These are phyloP conservation scores for Fusarium austroafricanum DNA, from an alignment of 2,329 filamentous ascomycete genomes.

Conservation along the genomic window DNA sequence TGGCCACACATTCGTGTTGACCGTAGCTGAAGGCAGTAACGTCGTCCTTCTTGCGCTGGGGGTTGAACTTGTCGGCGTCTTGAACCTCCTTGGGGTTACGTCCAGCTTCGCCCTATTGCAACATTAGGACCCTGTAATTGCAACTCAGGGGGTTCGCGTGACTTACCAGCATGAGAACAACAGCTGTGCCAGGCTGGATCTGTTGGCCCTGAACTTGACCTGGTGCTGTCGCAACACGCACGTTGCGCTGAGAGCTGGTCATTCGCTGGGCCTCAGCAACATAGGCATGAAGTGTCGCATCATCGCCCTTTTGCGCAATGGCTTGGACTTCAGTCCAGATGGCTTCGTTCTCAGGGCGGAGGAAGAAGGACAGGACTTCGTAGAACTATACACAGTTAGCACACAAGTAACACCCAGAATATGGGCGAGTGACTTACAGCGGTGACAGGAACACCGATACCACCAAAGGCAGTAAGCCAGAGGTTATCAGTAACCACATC, in stretches of 20 bases:
- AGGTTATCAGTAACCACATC: slow-evolving; percentile 53
- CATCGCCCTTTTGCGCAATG: slow-evolving; percentile 51
- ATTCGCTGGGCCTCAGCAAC: slow-evolving; percentile 56
- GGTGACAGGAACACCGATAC: slow-evolving; percentile 54
- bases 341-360: slow-evolving; percentile 53
- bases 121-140: slow-evolving; percentile 19
- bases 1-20: slow-evolving; percentile 59
- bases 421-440: slow-evolving; percentile 44
- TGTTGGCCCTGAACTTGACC: slow-evolving; percentile 53
- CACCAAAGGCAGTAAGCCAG: slow-evolving; percentile 56
- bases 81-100: slow-evolving; percentile 54
- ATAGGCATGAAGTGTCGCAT: slow-evolving; percentile 51
- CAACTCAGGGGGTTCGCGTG: accelerated
- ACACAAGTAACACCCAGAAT: too few relatives aligned
- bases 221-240: slow-evolving; percentile 51
- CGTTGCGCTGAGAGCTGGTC: slow-evolving; percentile 54
- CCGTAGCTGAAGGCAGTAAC: slow-evolving; percentile 60
- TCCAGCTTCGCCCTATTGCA: slow-evolving; percentile 51
- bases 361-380: slow-evolving; percentile 57
- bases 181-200: slow-evolving; percentile 54
- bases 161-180: slow-evolving; percentile 57
- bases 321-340: slow-evolving; percentile 58
- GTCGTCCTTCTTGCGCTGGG: slow-evolving; percentile 53
- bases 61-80: slow-evolving; percentile 55
- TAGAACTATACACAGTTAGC: slow-evolving; percentile 53